Conservation (phyloP, 495 filamentous ascomycete species). For the Penicillium macrosclerotiorum region DNA sequence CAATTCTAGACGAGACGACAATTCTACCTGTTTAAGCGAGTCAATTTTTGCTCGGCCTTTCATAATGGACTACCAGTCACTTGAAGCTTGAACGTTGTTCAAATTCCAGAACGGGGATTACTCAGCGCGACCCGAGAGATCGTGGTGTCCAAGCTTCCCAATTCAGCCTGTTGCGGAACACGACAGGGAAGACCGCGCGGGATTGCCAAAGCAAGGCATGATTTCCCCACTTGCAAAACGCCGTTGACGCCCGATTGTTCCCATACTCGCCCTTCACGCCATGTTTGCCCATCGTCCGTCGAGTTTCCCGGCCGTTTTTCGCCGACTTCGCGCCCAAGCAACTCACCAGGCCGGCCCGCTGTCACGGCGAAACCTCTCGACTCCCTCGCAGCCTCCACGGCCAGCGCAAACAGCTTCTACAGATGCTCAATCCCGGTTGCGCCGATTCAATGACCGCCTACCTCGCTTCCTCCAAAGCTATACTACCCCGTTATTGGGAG, state of each 20-base stretch:
- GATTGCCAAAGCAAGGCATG: conserved; percentile 14
- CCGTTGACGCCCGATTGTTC: conserved; percentile 3
- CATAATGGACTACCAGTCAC: no score
- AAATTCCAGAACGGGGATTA: conserved; percentile 18
- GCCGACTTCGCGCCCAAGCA: conserved; percentile 13
- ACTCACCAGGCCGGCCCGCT: conserved; percentile 8
- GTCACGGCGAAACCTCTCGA: conserved; percentile 24
- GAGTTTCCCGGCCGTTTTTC: conserved; percentile 13
- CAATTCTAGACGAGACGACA: no score
- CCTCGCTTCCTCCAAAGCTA: conserved; percentile 62
- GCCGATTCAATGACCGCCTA: conserved; percentile 58
- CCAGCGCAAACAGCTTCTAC: conserved; percentile 20
- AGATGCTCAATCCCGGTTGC: conserved; percentile 47
- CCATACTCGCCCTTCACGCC: background rate
- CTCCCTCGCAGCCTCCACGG: conserved; percentile 11
- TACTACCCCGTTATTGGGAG: conserved; percentile 64
- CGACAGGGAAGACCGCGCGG: background rate
- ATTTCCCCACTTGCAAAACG: conserved; percentile 2
- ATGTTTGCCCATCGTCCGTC: conserved; percentile 15
- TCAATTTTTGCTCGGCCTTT: no score
- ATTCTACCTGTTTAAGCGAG: no score
- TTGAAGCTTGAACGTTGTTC: no score
- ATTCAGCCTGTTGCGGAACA: background rate
- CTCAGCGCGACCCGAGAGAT: conserved; percentile 17
- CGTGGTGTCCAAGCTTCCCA: conserved; percentile 5